Evolutionary conservation across 345 rosid genomes (phyloP).

Genomic region (Pseudoturritis turrita): DNA sequence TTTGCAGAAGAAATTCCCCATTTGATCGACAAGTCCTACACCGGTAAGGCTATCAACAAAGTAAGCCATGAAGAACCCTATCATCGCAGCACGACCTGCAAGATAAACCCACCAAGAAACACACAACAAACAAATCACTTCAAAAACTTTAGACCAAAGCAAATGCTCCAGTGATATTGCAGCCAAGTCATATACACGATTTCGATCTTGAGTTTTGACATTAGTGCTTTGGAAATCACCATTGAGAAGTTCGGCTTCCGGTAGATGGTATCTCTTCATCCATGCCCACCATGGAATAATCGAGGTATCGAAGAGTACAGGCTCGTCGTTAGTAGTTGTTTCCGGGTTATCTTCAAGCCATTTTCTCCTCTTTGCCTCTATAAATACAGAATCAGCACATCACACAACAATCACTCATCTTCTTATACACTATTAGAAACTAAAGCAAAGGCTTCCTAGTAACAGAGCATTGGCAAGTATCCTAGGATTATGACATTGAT

Average conservation of each 20-base stretch:
- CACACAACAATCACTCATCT: conserved; percentile 2
- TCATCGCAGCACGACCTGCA: conserved; percentile 94
- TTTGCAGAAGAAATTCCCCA: conserved; percentile 95
- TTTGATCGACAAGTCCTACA: conserved; percentile 93
- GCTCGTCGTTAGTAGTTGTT: conserved; percentile 74
- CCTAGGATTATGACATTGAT: neutral
- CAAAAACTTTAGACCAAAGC: neutral
- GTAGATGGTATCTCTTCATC: conserved; percentile 93
- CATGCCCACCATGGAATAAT: conserved; percentile 99
- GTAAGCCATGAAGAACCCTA: conserved; percentile 98
- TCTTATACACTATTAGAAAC: neutral
- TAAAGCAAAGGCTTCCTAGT: neutral
- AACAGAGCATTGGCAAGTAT: neutral
- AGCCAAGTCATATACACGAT: neutral
- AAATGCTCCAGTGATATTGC: neutral
- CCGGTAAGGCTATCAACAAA: conserved; percentile 93
- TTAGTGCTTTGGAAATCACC: conserved; percentile 42
- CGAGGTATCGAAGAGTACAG: conserved; percentile 82
- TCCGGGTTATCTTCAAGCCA: conserved; percentile 87
- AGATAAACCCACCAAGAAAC: neutral
- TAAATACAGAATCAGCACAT: conserved; percentile 4
- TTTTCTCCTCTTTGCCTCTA: conserved; percentile 95
- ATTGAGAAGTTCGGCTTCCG: conserved; percentile 92
- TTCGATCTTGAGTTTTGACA: neutral
- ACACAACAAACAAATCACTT: neutral